phyloP scores from a whole-genome alignment of 495 filamentous ascomycete species.

The Aspergillus hancockii region DNA sequence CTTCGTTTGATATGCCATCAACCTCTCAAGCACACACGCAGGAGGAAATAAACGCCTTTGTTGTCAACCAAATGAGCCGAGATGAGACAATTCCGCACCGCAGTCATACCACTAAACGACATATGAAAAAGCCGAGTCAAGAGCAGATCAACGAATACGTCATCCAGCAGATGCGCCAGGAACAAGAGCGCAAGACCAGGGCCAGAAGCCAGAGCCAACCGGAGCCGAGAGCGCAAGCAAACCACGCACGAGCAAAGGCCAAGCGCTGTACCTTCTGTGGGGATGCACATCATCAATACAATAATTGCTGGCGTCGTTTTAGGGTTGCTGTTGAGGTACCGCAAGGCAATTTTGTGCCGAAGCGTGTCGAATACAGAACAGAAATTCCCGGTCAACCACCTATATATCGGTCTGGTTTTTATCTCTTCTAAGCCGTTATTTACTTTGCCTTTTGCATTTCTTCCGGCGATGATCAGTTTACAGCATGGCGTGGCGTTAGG shows the following conservation, averaged over 20 bases:
- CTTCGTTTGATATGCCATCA: neutral
- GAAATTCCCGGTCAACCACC: slow-evolving; percentile 24
- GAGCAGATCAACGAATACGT: slow-evolving; percentile 38
- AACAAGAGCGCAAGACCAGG: slow-evolving; percentile 24
- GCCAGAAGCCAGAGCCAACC: slow-evolving; percentile 28
- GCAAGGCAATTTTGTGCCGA: slow-evolving; percentile 24
- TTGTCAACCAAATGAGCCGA: slow-evolving; percentile 26
- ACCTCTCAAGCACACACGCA: slow-evolving; percentile 17
- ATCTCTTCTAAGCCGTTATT: slow-evolving; percentile 13
- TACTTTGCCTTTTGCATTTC: neutral
- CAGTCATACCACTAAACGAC: slow-evolving; percentile 15
- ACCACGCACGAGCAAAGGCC: slow-evolving; percentile 3
- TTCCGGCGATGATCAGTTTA: neutral
- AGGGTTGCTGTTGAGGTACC: slow-evolving; percentile 29
- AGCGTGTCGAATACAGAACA: slow-evolving; percentile 25
- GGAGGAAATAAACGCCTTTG: slow-evolving; percentile 32
- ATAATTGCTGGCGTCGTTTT: slow-evolving; percentile 29
- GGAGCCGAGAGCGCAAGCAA: slow-evolving; percentile 12
- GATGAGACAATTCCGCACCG: slow-evolving; percentile 10
- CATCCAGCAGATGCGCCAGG: slow-evolving; percentile 31
- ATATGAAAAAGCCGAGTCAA: slow-evolving; percentile 31
- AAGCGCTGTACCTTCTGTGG: slow-evolving; percentile 28
- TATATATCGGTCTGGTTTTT: slow-evolving; percentile 28
- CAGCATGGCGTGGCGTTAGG: neutral
- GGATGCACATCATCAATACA: slow-evolving; percentile 19